A percentile compares a stretch with the other conserved stretches of the same genome.
Evolutionary conservation across 768 basidiomycete genomes (phyloP).

Genomic region (Rhodotorula taiwanensis): DNA sequence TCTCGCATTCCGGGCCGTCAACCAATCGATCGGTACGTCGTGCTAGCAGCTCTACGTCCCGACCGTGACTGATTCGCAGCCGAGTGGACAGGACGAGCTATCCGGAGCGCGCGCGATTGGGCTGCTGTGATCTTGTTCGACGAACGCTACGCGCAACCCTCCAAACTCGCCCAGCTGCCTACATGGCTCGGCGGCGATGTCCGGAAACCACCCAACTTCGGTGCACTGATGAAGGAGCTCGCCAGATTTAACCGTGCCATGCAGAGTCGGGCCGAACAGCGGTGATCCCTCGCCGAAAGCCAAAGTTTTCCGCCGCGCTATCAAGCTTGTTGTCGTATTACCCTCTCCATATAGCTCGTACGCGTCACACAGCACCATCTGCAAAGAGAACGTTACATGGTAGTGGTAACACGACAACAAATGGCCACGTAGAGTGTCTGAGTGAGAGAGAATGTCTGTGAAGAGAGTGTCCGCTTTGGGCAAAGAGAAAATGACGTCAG

Average conservation of each 20-base stretch:
- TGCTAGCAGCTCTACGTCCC: not conserved
- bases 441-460: not conserved
- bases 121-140: constrained; percentile 83
- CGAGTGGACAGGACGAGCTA: constrained; percentile 65
- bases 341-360: no score
- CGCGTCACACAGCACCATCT: no score
- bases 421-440: constrained; percentile 12
- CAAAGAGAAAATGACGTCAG: no score
- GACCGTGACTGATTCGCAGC: not conserved
- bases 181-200: constrained; percentile 73
- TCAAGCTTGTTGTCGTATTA: no score
- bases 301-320: no score
- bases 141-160: constrained; percentile 62
- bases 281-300: no score
- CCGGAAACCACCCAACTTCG: constrained; percentile 59
- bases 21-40: constrained; percentile 83
- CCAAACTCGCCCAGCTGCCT: constrained; percentile 75
- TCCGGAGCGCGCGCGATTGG: constrained; percentile 86
- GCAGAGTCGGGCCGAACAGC: no score
- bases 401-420: no score
- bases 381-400: no score
- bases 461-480: not conserved
- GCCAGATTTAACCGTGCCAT: constrained; percentile 15
- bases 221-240: constrained; percentile 62
- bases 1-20: constrained; percentile 58